These are phyloP conservation scores for Arachis stenosperma DNA, from an alignment of 306 rosid species.

Conservation along the genomic window DNA sequence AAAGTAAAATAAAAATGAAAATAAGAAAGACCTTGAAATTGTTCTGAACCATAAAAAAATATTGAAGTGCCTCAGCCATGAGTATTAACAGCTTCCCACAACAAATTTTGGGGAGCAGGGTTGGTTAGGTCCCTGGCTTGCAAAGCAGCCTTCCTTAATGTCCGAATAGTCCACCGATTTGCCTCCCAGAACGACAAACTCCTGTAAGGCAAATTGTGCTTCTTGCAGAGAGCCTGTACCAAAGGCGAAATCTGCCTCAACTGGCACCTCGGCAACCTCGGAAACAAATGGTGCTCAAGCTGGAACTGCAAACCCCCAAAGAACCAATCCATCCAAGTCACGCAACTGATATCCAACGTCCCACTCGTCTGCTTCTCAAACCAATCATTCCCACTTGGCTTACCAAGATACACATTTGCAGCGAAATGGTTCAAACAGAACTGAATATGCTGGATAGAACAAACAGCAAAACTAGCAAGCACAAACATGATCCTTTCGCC, in stretches of 20 bases:
- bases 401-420: slow-evolving; percentile 56
- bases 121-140: slow-evolving; percentile 43
- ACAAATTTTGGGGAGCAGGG: slow-evolving; percentile 54
- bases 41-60: slow-evolving; percentile 10
- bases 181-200: slow-evolving; percentile 63
- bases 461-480: slow-evolving; percentile 56
- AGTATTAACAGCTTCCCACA: slow-evolving; percentile 71
- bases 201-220: slow-evolving; percentile 63
- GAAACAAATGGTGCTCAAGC: slow-evolving; percentile 61
- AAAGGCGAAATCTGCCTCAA: slow-evolving; percentile 61
- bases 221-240: slow-evolving; percentile 62
- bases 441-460: slow-evolving; percentile 62
- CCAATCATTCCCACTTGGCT: slow-evolving; percentile 62
- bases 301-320: slow-evolving; percentile 69
- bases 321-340: slow-evolving; percentile 68
- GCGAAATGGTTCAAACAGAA: slow-evolving; percentile 70
- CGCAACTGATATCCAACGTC: slow-evolving; percentile 56
- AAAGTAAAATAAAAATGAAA: background rate
- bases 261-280: slow-evolving; percentile 59
- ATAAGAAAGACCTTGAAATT: background rate
- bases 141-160: slow-evolving; percentile 54
- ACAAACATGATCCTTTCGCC: slow-evolving; percentile 66
- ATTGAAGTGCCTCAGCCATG: slow-evolving; percentile 44
- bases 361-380: slow-evolving; percentile 65
- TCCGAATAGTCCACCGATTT: slow-evolving; percentile 49